Evolutionary conservation across 1,284 basidiomycete species (phyloP).

Genomic region (Irpex rosettiformis): DNA sequence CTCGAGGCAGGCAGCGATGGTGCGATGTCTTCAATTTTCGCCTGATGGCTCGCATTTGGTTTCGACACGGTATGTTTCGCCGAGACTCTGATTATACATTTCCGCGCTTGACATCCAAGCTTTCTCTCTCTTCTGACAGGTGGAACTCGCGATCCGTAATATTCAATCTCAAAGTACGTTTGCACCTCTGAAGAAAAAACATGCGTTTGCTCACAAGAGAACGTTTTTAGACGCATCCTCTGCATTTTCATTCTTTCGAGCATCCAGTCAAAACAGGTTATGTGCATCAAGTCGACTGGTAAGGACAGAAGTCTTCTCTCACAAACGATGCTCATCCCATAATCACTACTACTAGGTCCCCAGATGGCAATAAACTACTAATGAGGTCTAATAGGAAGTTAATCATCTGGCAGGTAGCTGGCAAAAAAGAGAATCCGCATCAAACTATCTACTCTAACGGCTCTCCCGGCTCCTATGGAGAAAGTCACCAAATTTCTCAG

Average conservation of each 20-base stretch:
- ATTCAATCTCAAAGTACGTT: neutral
- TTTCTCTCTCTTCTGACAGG: neutral
- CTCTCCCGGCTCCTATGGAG: too few species aligned
- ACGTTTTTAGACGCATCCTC: neutral
- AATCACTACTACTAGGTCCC: neutral
- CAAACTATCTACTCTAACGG: too few species aligned
- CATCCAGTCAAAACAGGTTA: neutral
- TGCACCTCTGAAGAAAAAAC: too few species aligned
- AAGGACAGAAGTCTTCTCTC: neutral
- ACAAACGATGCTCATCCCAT: neutral
- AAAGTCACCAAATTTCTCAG: neutral
- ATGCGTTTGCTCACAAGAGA: too few species aligned
- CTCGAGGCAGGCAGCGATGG: constrained; percentile 1
- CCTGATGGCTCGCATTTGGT: constrained; percentile 5
- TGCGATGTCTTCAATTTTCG: constrained; percentile 4
- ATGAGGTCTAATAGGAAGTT: constrained; percentile 5
- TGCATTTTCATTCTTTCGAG: neutral
- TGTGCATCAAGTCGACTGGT: constrained; percentile 8
- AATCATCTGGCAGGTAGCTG: neutral
- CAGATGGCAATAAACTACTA: neutral
- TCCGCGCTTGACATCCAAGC: neutral
- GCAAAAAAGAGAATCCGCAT: neutral
- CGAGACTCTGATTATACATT: neutral
- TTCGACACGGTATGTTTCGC: constrained; percentile 4
- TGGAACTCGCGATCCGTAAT: neutral